A percentile compares a stretch with the other conserved stretches of the same genome.
Conservation (phyloP, 371 early-diverging fungal genomes). For the Funneliformis caledonium region DNA sequence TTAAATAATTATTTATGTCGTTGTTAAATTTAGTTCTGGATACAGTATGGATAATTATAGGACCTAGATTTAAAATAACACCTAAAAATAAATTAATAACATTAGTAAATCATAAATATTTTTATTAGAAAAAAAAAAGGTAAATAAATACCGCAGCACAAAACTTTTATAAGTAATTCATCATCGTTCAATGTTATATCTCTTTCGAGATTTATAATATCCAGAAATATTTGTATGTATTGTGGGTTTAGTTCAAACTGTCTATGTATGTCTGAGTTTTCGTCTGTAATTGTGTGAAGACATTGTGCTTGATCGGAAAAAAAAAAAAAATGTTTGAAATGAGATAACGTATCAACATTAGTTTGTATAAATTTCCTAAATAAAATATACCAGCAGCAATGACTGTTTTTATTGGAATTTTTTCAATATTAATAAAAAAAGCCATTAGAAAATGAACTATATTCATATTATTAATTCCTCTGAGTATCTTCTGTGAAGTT, state of each 20-base stretch:
- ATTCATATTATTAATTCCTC: constrained; percentile 67
- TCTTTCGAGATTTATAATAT: constrained; percentile 51
- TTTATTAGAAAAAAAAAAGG: constrained; percentile 25
- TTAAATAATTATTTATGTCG: constrained; percentile 55
- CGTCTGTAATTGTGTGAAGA: constrained; percentile 83
- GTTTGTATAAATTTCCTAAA: neutral
- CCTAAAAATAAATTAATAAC: constrained; percentile 37
- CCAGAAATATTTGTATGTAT: constrained; percentile 58
- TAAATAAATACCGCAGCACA: constrained; percentile 58
- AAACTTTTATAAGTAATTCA: constrained; percentile 55
- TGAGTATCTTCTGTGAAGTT: constrained; percentile 66
- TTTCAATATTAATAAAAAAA: constrained; percentile 65
- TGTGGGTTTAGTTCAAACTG: constrained; percentile 66
- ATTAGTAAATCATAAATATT: neutral
- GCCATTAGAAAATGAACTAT: constrained; percentile 70
- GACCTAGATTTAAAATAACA: constrained; percentile 18
- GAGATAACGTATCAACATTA: constrained; percentile 10
- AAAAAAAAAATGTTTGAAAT: neutral
- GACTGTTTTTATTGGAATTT: constrained; percentile 65
- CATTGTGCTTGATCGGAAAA: constrained; percentile 64
- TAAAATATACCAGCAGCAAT: constrained; percentile 63
- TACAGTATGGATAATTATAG: neutral
- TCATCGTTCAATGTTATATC: neutral
- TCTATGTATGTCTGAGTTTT: constrained; percentile 66
- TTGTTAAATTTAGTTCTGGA: constrained; percentile 41